Evolutionary conservation across 2,329 filamentous ascomycete species (phyloP).

Genomic region (Passalora sequoiae): DNA sequence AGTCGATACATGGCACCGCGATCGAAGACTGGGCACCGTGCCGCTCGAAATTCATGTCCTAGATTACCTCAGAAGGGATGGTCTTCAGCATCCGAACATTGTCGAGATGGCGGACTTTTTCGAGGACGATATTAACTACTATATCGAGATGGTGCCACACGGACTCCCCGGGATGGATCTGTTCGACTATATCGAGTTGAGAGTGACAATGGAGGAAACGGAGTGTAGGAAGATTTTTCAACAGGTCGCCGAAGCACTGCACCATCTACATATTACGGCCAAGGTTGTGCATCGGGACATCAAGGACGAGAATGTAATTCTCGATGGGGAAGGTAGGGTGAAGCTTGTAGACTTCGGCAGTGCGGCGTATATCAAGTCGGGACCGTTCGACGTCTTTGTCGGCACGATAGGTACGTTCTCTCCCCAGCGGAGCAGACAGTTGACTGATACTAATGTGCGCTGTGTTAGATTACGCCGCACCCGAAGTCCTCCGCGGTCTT

Average conservation of each 20-base stretch:
- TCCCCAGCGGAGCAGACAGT: neutral
- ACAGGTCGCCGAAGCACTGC: slow-evolving; percentile 82
- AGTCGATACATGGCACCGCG: slow-evolving; percentile 96
- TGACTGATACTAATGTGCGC: neutral
- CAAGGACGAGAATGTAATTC: slow-evolving; percentile 96
- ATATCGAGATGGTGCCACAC: slow-evolving; percentile 96
- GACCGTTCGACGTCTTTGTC: slow-evolving; percentile 97
- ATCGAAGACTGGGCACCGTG: slow-evolving; percentile 86
- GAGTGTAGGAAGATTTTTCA: slow-evolving; percentile 94
- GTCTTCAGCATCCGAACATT: slow-evolving; percentile 59
- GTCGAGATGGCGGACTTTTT: slow-evolving; percentile 67
- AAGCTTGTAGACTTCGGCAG: slow-evolving; percentile 98
- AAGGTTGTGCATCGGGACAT: slow-evolving; percentile 95
- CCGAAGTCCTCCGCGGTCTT: slow-evolving; percentile 90
- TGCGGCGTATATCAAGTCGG: slow-evolving; percentile 96
- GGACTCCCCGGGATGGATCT: slow-evolving; percentile 96
- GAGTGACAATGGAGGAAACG: slow-evolving; percentile 90
- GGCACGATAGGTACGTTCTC: slow-evolving; percentile 82
- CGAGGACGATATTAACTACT: slow-evolving; percentile 84
- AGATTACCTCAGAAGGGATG: slow-evolving; percentile 78
- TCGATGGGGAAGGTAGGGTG: slow-evolving; percentile 91
- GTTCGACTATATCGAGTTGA: slow-evolving; percentile 96
- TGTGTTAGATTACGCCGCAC: slow-evolving; percentile 84
- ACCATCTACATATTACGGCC: slow-evolving; percentile 86
- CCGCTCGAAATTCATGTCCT: slow-evolving; percentile 95